Conservation (phyloP, 805 yeast species). For the Candida pini region DNA sequence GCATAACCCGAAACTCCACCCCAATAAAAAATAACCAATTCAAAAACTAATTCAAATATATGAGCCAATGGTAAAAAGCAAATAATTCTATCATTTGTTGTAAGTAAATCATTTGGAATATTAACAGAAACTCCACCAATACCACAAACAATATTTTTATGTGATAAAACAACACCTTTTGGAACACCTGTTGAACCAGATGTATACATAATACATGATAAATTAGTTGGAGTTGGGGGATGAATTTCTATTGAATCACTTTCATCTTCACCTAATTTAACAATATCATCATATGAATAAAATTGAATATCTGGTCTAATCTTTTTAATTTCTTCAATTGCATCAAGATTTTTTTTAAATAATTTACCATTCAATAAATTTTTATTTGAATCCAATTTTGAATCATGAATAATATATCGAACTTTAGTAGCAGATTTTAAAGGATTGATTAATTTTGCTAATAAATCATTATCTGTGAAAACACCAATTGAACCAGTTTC, state of each 20-base stretch:
- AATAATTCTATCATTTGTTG: slow-evolving; percentile 63
- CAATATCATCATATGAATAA: slow-evolving; percentile 57
- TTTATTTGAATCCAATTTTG: slow-evolving; percentile 54
- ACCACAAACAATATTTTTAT: slow-evolving; percentile 73
- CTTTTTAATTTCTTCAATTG: slow-evolving; percentile 52
- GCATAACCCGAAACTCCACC: slow-evolving; percentile 90
- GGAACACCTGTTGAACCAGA: slow-evolving; percentile 86
- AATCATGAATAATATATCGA: slow-evolving; percentile 67
- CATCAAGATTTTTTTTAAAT: slow-evolving; percentile 51
- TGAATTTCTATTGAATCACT: slow-evolving; percentile 33
- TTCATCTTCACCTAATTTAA: slow-evolving; percentile 54
- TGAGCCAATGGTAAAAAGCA: slow-evolving; percentile 95
- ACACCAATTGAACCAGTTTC: slow-evolving; percentile 77
- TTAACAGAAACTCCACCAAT: slow-evolving; percentile 72
- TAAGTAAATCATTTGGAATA: slow-evolving; percentile 48
- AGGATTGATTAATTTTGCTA: slow-evolving; percentile 65
- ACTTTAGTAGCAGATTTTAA: slow-evolving; percentile 56
- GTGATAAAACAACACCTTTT: slow-evolving; percentile 72
- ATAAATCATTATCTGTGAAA: slow-evolving; percentile 76
- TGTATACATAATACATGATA: slow-evolving; percentile 79
- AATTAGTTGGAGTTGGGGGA: slow-evolving; percentile 52
- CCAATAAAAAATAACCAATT: slow-evolving; percentile 77
- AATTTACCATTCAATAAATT: slow-evolving; percentile 57
- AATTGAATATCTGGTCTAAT: slow-evolving; percentile 75
- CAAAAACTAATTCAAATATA: slow-evolving; percentile 88